These are phyloP conservation scores for Pseudopyricularia cyperi DNA, from an alignment of 2,329 filamentous ascomycete genomes.

Conservation along the genomic window DNA sequence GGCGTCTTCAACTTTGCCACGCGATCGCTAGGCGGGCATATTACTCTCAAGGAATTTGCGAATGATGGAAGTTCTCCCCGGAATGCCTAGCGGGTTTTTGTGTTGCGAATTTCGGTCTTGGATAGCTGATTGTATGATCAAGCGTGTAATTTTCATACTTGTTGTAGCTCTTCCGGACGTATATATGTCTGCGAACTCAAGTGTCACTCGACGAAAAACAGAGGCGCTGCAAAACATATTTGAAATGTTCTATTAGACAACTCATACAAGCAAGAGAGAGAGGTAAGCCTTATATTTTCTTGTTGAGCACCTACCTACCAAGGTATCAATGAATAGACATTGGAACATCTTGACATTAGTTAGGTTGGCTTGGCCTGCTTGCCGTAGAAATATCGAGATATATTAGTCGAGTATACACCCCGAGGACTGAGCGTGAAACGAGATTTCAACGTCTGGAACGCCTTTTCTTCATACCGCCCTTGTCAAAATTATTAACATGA, in stretches of 20 bases:
- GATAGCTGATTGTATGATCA: not conserved
- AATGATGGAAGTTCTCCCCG: not conserved
- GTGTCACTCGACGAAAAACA: too few relatives aligned
- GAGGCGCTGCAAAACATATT: too few relatives aligned
- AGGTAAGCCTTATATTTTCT: too few relatives aligned
- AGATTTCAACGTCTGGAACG: not conserved
- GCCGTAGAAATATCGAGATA: not conserved
- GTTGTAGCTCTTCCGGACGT: too few relatives aligned
- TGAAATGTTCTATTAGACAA: too few relatives aligned
- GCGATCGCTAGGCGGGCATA: constrained; percentile 22
- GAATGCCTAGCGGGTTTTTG: not conserved
- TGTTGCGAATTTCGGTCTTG: not conserved
- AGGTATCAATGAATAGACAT: too few relatives aligned
- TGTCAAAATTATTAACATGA: not conserved
- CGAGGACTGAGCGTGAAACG: not conserved
- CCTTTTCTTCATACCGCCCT: not conserved
- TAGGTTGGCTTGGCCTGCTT: not conserved
- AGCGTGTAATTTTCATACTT: not conserved
- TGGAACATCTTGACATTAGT: too few relatives aligned
- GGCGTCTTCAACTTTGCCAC: constrained; percentile 38
- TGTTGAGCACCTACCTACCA: too few relatives aligned
- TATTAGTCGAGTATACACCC: not conserved
- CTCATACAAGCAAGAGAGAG: too few relatives aligned
- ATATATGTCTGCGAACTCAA: too few relatives aligned
- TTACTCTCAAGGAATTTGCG: constrained; percentile 11